Conservation (phyloP, 23 red algal genomes). For the Porphyridium purpureum region DNA sequence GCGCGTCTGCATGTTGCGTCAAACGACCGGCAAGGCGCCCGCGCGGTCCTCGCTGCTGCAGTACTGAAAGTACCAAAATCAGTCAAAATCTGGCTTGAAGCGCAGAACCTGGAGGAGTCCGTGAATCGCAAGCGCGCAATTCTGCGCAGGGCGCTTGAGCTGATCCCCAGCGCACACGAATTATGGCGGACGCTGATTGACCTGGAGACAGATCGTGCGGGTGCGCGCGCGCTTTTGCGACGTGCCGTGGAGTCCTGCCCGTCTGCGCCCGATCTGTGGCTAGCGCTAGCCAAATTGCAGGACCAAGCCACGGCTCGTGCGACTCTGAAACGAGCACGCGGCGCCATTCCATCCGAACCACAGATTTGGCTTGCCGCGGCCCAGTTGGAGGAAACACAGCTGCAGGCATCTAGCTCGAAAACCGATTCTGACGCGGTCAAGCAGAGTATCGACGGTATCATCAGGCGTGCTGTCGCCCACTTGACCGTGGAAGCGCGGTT, state of each 20-base stretch:
- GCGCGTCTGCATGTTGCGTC: constrained; percentile 14
- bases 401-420: too few relatives aligned
- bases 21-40: not conserved
- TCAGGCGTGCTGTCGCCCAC: constrained; percentile 2
- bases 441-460: not conserved
- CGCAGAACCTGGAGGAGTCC: constrained; percentile 30
- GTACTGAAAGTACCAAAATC: constrained; percentile 43
- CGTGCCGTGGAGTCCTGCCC: constrained; percentile 64
- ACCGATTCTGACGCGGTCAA: constrained; percentile 3
- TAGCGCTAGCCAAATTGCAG: constrained; percentile 46
- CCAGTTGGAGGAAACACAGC: constrained; percentile 52
- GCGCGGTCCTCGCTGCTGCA: constrained; percentile 37
- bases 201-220: constrained; percentile 20
- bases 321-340: constrained; percentile 33
- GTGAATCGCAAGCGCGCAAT: constrained; percentile 14
- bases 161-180: constrained; percentile 27
- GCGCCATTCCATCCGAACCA: constrained; percentile 9
- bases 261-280: constrained; percentile 46
- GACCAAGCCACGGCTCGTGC: constrained; percentile 21
- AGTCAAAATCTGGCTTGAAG: constrained; percentile 58
- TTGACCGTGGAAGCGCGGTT: constrained; percentile 12
- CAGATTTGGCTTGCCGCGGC: constrained; percentile 48
- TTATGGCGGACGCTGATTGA: constrained; percentile 60
- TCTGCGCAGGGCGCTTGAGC: constrained; percentile 58
- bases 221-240: constrained; percentile 23